phyloP scores from a whole-genome alignment of 2,329 filamentous ascomycete genomes.

The Penicillium rolfsii region DNA sequence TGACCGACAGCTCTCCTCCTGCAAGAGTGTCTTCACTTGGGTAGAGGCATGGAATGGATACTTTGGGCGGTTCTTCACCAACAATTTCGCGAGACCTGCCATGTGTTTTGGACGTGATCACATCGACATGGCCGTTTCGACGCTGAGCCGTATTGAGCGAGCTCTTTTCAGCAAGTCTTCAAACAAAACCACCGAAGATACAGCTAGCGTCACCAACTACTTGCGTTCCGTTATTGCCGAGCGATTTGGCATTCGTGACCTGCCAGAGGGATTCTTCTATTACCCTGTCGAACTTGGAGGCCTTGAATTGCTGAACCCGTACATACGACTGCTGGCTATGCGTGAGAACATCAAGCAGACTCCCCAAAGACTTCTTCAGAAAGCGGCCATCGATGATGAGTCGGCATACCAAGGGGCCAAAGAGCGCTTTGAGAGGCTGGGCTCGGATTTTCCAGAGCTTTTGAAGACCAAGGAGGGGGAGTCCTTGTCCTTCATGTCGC shows the following conservation, averaged over 20 bases:
- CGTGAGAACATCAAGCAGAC: conserved; percentile 46
- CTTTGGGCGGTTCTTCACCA: conserved; percentile 59
- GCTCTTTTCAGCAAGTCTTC: conserved; percentile 50
- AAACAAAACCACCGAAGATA: neutral
- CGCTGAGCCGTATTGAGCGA: conserved; percentile 57
- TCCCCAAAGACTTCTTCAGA: conserved; percentile 39
- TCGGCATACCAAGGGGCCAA: conserved; percentile 56
- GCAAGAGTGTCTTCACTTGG: conserved; percentile 61
- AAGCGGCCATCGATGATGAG: conserved; percentile 51
- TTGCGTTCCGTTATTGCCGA: conserved; percentile 57
- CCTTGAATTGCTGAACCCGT: conserved; percentile 55
- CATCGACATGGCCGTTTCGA: conserved; percentile 58
- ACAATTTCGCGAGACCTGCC: conserved; percentile 61
- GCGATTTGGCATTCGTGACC: conserved; percentile 54
- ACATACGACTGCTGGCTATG: conserved; percentile 54
- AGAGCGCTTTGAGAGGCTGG: conserved; percentile 36
- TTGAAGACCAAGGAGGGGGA: conserved; percentile 15
- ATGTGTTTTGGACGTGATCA: conserved; percentile 60
- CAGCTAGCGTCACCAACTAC: conserved; percentile 57
- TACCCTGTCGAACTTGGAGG: conserved; percentile 58
- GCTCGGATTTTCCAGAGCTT: conserved; percentile 18
- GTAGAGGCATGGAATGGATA: conserved; percentile 65
- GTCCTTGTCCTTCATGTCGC: conserved; percentile 38
- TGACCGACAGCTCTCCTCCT: conserved; percentile 59
- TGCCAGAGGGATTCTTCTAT: conserved; percentile 58